A percentile compares a stretch with the other conserved stretches of the same genome.
Conservation (phyloP, 2,329 filamentous ascomycete genomes). For the Fusarium virguliforme region DNA sequence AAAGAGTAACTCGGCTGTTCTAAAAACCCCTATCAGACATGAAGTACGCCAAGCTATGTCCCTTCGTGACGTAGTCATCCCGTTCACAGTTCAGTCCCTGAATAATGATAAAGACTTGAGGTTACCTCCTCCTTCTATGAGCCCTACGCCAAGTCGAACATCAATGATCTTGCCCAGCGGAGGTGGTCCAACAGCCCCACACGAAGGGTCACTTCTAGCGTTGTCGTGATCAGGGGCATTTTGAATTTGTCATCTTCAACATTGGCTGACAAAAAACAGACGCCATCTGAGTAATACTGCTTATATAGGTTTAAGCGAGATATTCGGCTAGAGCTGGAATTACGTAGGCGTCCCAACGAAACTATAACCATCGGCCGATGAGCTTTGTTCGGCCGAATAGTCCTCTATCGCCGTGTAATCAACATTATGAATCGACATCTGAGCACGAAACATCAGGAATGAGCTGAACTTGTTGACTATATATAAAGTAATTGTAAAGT, state of each 20-base stretch:
- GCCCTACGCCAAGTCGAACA: neutral
- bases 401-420: neutral
- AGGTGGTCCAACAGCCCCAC: neutral
- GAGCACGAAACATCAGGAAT: neutral
- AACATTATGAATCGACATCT: neutral
- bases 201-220: neutral
- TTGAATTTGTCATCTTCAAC: neutral
- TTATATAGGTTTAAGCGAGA: neutral
- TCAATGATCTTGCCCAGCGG: neutral
- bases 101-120: neutral
- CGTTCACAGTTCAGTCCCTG: neutral
- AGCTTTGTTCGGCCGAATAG: slow-evolving; percentile 2
- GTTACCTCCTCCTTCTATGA: neutral
- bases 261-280: neutral
- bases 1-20: neutral
- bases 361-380: neutral
- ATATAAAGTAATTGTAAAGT: neutral
- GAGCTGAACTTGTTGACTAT: neutral
- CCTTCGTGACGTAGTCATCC: neutral
- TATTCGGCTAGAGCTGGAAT: neutral
- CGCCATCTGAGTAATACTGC: neutral
- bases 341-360: neutral
- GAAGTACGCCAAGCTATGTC: too few relatives aligned
- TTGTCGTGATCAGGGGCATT: neutral
- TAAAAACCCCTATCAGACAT: neutral